phyloP scores from a whole-genome alignment of 129 eudicot species.

The Centaurea solstitialis region DNA sequence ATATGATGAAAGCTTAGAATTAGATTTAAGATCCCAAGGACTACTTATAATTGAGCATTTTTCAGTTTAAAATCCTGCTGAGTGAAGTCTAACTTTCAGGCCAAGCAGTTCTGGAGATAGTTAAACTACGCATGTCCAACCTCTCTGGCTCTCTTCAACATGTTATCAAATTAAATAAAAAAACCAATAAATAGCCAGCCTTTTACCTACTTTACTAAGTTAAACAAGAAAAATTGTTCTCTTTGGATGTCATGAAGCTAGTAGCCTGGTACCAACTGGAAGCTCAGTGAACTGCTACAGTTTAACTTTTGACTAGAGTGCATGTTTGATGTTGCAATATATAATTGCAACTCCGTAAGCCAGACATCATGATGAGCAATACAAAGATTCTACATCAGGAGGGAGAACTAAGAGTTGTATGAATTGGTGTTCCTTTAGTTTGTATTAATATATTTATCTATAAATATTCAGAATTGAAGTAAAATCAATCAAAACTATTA shows the following conservation, averaged over 20 bases:
- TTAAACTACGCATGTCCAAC: background rate
- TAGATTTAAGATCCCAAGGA: background rate
- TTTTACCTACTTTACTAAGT: background rate
- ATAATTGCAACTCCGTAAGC: background rate
- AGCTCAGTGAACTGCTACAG: background rate
- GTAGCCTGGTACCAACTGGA: background rate
- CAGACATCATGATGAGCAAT: background rate
- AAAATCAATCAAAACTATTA: background rate
- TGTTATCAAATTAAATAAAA: background rate
- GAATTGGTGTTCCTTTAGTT: background rate
- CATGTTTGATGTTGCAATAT: background rate
- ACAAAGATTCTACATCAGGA: background rate
- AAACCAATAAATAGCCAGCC: background rate
- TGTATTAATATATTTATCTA: background rate
- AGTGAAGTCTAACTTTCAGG: background rate
- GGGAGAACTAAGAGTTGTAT: background rate
- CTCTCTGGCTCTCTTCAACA: background rate
- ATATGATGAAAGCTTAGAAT: background rate
- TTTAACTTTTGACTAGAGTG: background rate
- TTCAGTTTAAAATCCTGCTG: background rate
- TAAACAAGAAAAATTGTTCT: background rate
- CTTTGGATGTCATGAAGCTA: conserved; percentile 1
- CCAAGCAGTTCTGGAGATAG: background rate
- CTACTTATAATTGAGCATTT: background rate
- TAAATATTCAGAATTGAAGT: background rate